Base-by-base conservation (phyloP, 306 rosid species). In the Dalbergia cochinchinensis region DNA sequence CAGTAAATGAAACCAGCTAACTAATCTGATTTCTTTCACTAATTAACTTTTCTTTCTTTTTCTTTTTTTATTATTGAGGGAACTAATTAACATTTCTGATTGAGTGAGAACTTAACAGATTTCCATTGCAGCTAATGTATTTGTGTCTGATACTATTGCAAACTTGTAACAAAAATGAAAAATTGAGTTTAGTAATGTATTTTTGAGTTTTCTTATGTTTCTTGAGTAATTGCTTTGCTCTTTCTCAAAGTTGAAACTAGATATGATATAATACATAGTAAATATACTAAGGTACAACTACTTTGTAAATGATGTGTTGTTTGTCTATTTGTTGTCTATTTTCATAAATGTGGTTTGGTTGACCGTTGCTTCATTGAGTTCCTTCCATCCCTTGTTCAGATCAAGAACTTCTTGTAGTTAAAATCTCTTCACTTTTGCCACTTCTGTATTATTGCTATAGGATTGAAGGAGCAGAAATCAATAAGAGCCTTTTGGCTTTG, bases 401-500 rank as follows among this genome's bases (percentile, higher is more conserved):
- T 54, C 5, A 64, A 47, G 31, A 22, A 50, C 11, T 58, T 47
- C 45, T 37, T 13, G 50, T 48, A 13, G 66, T 37, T 66, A 41
- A 39, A 39, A 14, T 48, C 42, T 51, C 69, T 57, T 84, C 5
- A n/a, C 45, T 68, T 62, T 60, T 42, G 35, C 74, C 26, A 72
- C 63, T 76, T 26, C 7, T 55, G 68, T 47, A 74, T 54, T 31
- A 54, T 44, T 45, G 47, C 55, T 47, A 7, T 90, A 95, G 99
- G 88, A 95, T 95, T 76, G 99, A 95, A 80, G 99, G 99, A 78
- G 98, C 98, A 71, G 99, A 92, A 85, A 95, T 95, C 71, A 95
- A 95, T 77, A 95, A 92, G 88, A 92, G 98, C 79, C 99, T 95
- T 89, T 87, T 95, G 87, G 99, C 98, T 39, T 89, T 95, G 71